Base-by-base conservation (phyloP, 148 eudicot species). In the Agrostemma githago region DNA sequence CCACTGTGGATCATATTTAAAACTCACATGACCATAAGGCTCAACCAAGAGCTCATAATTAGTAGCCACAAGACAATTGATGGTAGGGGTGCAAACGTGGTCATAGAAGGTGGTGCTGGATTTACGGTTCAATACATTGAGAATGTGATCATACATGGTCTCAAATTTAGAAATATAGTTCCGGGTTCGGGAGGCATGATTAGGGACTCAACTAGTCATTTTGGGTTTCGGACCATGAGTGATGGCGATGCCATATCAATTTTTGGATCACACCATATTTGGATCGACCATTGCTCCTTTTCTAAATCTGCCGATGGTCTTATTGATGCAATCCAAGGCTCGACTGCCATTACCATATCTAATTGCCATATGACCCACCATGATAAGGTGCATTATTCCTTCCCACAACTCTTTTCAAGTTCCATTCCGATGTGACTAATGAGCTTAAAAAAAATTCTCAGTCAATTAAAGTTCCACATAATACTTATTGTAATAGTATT, bases 321-420 rank as follows among this genome's bases (percentile, higher is more conserved):
- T 5, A 81, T 90, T 21, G 94, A 90, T 51, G 77, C 78, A 5
- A 82, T 88, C 73, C 70, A 79, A 77, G 95, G 87, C 14, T 90
- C 91, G 10, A 90, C 95, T 9, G 95, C 89, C 15, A 80, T 90
- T 57, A 90, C 95, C 66, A 86, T 90, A 74, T 90, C 95, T 56
- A 89, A 89, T 76, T 78, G 84, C 67, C 87, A 86, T 65, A 84
- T 89, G 83, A 80, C 83, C 26, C 57, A 83, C 61, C 93, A 89
- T 76, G 82, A 89, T 58, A 84, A 89, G 84, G 92, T 88, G 16
- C 48, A 16, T 9, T 0, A 41, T 14, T n/a, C 56, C 15, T 51
- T 48, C 34, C 34, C 12, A 48, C 54, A 44, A 44, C 5, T 44
- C 9, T 44, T 44, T 44, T 44, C 8, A 26, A 26, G 34, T 1